These are phyloP conservation scores for Lipomyces mesembrius DNA, from an alignment of 805 yeast species.

Conservation along the genomic window DNA sequence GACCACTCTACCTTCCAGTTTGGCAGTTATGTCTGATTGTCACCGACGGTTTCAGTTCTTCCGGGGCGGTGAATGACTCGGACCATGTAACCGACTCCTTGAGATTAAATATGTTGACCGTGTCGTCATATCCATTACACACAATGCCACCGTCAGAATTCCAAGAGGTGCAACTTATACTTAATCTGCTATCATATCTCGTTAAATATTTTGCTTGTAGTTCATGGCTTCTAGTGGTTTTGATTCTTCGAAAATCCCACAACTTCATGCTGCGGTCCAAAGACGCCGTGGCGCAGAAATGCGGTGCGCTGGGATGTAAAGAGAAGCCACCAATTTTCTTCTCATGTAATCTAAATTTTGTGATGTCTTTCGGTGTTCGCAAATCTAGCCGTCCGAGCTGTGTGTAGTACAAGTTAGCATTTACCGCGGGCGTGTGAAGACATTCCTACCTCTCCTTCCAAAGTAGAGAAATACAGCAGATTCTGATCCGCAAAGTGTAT, in stretches of 20 bases:
- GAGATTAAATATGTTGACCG: conserved; percentile 71
- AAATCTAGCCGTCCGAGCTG: conserved; percentile 70
- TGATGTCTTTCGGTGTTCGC: conserved; percentile 50
- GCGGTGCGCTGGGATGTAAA: conserved; percentile 67
- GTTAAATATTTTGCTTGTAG: conserved; percentile 57
- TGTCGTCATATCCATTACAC: conserved; percentile 92
- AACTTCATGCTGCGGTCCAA: conserved; percentile 80
- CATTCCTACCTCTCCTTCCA: conserved; percentile 61
- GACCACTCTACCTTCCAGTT: conserved; percentile 59
- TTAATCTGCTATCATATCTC: conserved; percentile 70
- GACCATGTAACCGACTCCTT: conserved; percentile 33
- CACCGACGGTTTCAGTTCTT: conserved; percentile 60
- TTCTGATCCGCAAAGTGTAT: conserved; percentile 46
- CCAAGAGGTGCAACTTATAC: conserved; percentile 87
- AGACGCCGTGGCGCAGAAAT: conserved; percentile 84
- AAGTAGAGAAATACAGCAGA: conserved; percentile 71
- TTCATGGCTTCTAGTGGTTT: conserved; percentile 23
- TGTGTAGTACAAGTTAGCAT: not conserved
- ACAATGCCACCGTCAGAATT: conserved; percentile 68
- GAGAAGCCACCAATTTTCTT: conserved; percentile 92
- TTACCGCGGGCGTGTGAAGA: not conserved
- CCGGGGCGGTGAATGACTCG: conserved; percentile 23
- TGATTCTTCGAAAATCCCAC: conserved; percentile 78
- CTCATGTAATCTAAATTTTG: conserved; percentile 66
- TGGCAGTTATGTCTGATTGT: conserved; percentile 88